These are phyloP conservation scores for Myxozyma neotropica DNA, from an alignment of 805 yeast genomes.

Conservation along the genomic window DNA sequence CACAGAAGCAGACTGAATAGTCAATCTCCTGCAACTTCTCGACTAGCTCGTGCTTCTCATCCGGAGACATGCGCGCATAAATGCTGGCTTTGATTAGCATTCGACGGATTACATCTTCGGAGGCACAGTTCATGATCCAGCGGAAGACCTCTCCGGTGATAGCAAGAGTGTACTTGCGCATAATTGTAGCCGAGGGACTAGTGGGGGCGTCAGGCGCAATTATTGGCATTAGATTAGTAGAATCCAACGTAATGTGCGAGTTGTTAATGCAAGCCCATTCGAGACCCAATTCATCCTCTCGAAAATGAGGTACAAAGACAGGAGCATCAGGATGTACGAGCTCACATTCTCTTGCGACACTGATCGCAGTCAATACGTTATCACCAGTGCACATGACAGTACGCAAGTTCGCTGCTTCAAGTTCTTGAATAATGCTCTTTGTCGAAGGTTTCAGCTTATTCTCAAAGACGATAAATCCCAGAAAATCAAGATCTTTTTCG, in stretches of 20 bases:
- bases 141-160: slow-evolving; percentile 93
- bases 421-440: slow-evolving; percentile 56
- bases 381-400: slow-evolving; percentile 98
- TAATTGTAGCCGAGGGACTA: slow-evolving; percentile 42
- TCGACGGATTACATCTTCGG: slow-evolving; percentile 46
- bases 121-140: slow-evolving; percentile 56
- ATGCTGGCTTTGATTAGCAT: slow-evolving; percentile 73
- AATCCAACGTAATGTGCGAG: slow-evolving; percentile 58
- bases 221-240: slow-evolving; percentile 52
- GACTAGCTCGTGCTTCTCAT: slow-evolving; percentile 94
- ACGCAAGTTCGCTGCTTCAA: slow-evolving; percentile 71
- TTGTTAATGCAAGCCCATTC: slow-evolving; percentile 50
- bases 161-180: slow-evolving; percentile 66
- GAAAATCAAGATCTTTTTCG: slow-evolving; percentile 69
- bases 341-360: slow-evolving; percentile 86
- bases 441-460: slow-evolving; percentile 81
- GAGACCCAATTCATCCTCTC: slow-evolving; percentile 25
- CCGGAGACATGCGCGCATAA: slow-evolving; percentile 98
- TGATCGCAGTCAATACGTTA: slow-evolving; percentile 88
- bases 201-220: slow-evolving; percentile 27
- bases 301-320: slow-evolving; percentile 65
- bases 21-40: slow-evolving; percentile 81
- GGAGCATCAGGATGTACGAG: slow-evolving; percentile 52
- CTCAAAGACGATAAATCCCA: slow-evolving; percentile 91
- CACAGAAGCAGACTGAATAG: slow-evolving; percentile 95